Base-by-base conservation (phyloP, 2,329 filamentous ascomycete genomes). In the Leptosphaerulina australis region DNA sequence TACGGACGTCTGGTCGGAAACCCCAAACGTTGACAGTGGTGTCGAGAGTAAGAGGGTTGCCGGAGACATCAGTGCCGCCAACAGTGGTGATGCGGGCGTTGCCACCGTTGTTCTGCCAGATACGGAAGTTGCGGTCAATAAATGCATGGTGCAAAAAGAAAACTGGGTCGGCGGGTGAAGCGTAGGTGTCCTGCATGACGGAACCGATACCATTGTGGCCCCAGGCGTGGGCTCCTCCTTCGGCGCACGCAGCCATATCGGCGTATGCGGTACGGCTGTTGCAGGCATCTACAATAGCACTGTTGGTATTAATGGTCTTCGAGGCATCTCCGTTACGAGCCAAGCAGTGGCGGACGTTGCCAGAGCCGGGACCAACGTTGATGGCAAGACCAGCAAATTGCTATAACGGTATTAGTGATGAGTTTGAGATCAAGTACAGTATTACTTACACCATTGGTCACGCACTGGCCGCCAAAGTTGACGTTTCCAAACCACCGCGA, bases 131-230 rank as follows among this genome's bases (percentile, higher is more conserved):
- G 35, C 77, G 74, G 65, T 81, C 79, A 39, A 81, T 74, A 62
- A 76, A 76, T 12, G 65, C 73, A 55, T 81, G 79, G 66, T 81
- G 79, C 28, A 78, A 68, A 63, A 70, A 81, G 69, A 81, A 81
- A 51, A 73, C 50, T n/a, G 67, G 66, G 57, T 74, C 70, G 15
- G 58, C 61, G 34, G 67, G 66, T 2, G 71, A 72, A 10, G 59
- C 66, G 30, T 61, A 71, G 7, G 58, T 56, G 50, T 71, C 70
- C 28, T 53, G 52, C 68, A 70, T 72, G 41, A 70, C 68, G 21
- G 66, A 63, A 28, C 68, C 69, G 12, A 72, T 66, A 17, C 66
- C 67, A 50, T 71, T 72, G 58, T 72, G 69, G 25, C 68, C 69
- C 57, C 60, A 72, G 43, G 66, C 65, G 57, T 72, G 69, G 2